These are phyloP conservation scores for Candida oleophila DNA, from an alignment of 805 yeast species.

Conservation along the genomic window DNA sequence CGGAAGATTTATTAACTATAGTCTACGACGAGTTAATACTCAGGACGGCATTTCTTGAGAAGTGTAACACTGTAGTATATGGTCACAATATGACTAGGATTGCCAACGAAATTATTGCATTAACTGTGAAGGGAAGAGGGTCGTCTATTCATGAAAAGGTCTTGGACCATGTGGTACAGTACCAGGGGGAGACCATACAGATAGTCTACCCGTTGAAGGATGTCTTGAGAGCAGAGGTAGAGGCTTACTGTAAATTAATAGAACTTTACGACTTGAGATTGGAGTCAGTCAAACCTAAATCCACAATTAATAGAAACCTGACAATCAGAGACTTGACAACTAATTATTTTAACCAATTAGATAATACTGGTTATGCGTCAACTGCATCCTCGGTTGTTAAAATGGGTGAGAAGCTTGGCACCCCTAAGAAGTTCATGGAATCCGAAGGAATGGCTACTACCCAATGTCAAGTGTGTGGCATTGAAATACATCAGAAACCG, in stretches of 20 bases:
- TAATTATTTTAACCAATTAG: slow-evolving; percentile 70
- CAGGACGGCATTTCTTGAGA: slow-evolving; percentile 42
- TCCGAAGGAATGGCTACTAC: slow-evolving; percentile 10
- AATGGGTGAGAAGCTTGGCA: slow-evolving; percentile 75
- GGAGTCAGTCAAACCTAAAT: slow-evolving; percentile 18
- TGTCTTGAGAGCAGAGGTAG: slow-evolving; percentile 65
- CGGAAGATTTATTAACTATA: slow-evolving; percentile 57
- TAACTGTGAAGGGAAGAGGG: slow-evolving; percentile 88
- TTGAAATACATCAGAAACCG: slow-evolving; percentile 55
- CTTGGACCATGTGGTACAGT: slow-evolving; percentile 40
- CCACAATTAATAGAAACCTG: slow-evolving; percentile 62
- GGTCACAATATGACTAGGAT: slow-evolving; percentile 81
- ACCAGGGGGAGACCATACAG: slow-evolving; percentile 32
- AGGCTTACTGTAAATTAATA: slow-evolving; percentile 48
- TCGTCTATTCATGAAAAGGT: slow-evolving; percentile 54
- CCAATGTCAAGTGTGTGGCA: slow-evolving; percentile 58
- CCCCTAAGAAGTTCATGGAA: slow-evolving; percentile 33
- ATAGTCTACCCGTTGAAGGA: slow-evolving; percentile 75
- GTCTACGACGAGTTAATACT: slow-evolving; percentile 48
- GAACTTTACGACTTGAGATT: slow-evolving; percentile 34
- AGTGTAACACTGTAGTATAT: slow-evolving; percentile 59
- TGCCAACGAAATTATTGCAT: slow-evolving; percentile 75
- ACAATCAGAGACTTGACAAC: slow-evolving; percentile 79
- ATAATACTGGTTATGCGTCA: slow-evolving; percentile 73
- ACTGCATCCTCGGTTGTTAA: slow-evolving; percentile 90